These are phyloP conservation scores for Trichosporon faecale DNA, from an alignment of 1,284 basidiomycete genomes.

Conservation along the genomic window DNA sequence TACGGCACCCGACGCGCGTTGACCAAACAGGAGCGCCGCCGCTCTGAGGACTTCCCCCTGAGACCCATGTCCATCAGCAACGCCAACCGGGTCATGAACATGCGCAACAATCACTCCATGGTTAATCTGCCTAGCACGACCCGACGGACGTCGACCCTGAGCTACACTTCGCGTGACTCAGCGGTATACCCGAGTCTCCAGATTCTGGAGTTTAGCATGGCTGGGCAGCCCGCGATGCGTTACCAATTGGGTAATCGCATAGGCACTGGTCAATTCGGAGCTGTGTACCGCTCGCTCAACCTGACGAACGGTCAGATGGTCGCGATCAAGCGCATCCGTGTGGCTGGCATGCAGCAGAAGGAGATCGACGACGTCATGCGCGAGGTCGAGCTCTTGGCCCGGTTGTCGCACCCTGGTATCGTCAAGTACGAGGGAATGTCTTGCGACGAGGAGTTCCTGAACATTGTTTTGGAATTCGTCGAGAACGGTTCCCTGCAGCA, in stretches of 20 bases:
- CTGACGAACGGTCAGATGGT: constrained; percentile 89
- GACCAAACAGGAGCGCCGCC: constrained; percentile 30
- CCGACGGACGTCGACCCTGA: constrained; percentile 27
- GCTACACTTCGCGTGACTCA: constrained; percentile 29
- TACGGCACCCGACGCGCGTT: constrained; percentile 1
- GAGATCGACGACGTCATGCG: constrained; percentile 82
- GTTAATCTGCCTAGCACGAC: constrained; percentile 32
- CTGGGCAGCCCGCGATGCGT: constrained; percentile 69
- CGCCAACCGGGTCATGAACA: constrained; percentile 25
- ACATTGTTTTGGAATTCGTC: constrained; percentile 90
- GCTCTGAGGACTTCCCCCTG: constrained; percentile 33
- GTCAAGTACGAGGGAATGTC: constrained; percentile 93
- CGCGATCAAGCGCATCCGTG: constrained; percentile 84
- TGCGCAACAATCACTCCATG: constrained; percentile 35
- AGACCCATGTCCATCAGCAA: constrained; percentile 5
- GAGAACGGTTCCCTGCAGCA: constrained; percentile 91
- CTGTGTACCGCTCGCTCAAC: constrained; percentile 90
- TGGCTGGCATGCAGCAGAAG: constrained; percentile 79
- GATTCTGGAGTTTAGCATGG: constrained; percentile 72
- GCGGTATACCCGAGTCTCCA: constrained; percentile 61
- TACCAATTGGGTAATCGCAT: constrained; percentile 96
- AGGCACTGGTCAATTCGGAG: constrained; percentile 91
- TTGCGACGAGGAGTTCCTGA: constrained; percentile 78
- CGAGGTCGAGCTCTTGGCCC: constrained; percentile 85
- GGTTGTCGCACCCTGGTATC: constrained; percentile 83